Base-by-base conservation (phyloP, 345 rosid species). In the Hirschfeldia incana region DNA sequence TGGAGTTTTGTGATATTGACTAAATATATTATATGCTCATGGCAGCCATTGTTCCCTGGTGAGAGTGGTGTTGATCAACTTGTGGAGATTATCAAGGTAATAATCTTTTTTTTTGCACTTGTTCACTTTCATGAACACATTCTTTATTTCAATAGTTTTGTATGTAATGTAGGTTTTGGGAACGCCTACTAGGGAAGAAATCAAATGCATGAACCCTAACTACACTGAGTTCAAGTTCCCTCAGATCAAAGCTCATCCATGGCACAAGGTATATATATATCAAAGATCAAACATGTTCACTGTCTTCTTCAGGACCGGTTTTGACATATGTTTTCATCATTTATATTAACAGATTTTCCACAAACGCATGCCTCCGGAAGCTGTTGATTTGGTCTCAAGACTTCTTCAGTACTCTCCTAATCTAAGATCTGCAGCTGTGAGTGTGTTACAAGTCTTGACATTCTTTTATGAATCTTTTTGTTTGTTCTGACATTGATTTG, bases 21-120 rank as follows among this genome's bases (percentile, higher is more conserved):
- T 2, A 57, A 65, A 0, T 75, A 49, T 58, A n/a, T 32, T 9
- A 32, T 69, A 69, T 53, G 12, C 77, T 85, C 37, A 42, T 88
- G 66, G 12, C 90, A 94, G 98, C 98, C 98, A 21, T 76, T 94
- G 21, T 94, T 94, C 83, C 98, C 98, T 0, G 98, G 98, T 59
- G 98, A 94, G 76, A 94, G 97, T 60, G 98, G 98, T 71, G 96
- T 94, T 0, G 98, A 94, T 75, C 98, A 94, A 84, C 94, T 94
- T 79, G 98, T 94, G 44, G 98, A 94, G 89, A 94, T 94, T 12
- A 94, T 94, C 69, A 94, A 94, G 97, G 98, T 94, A 87, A 49
- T 68, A 12, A 67, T 17, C 64, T 39, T 39, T 39, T 39, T 39
- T 11, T 2, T 67, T 79, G 15, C 53, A 30, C 65, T 60, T 59